Evolutionary conservation across 2,329 filamentous ascomycete genomes (phyloP).

Genomic region (Dothideomycetidae sp.): DNA sequence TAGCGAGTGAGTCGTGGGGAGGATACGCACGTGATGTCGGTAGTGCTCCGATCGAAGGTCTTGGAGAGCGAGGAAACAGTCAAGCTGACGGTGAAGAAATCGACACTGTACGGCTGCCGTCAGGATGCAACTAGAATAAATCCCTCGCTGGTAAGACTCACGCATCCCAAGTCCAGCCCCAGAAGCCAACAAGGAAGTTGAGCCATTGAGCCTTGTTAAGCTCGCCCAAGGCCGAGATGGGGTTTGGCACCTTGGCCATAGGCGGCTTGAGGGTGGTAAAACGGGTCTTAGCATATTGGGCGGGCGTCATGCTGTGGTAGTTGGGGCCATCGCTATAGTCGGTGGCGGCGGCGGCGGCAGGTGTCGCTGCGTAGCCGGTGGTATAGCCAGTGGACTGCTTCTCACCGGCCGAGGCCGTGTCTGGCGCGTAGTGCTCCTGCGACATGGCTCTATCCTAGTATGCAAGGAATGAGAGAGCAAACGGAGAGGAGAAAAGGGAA

Average conservation of each 20-base stretch:
- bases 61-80: constrained; percentile 40
- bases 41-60: constrained; percentile 39
- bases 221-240: constrained; percentile 35
- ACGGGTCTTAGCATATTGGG: constrained; percentile 39
- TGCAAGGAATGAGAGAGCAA: too few relatives aligned
- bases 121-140: too few relatives aligned
- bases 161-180: constrained; percentile 39
- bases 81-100: constrained; percentile 49
- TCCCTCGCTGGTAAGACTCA: constrained; percentile 1
- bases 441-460: too few relatives aligned
- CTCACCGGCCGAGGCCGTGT: too few relatives aligned
- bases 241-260: constrained; percentile 40
- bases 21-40: constrained; percentile 45
- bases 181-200: constrained; percentile 37
- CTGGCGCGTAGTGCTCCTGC: too few relatives aligned
- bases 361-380: constrained; percentile 4
- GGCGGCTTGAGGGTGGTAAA: constrained; percentile 41
- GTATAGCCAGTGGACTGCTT: constrained; percentile 6
- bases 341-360: neutral
- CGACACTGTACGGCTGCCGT: constrained; percentile 33
- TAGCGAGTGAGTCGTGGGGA: neutral
- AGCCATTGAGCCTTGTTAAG: constrained; percentile 44
- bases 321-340: constrained; percentile 11
- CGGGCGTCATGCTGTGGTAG: constrained; percentile 23
- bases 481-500: too few relatives aligned